phyloP scores from a whole-genome alignment of 495 filamentous ascomycete genomes.

The Penicillium longicatenatum region DNA sequence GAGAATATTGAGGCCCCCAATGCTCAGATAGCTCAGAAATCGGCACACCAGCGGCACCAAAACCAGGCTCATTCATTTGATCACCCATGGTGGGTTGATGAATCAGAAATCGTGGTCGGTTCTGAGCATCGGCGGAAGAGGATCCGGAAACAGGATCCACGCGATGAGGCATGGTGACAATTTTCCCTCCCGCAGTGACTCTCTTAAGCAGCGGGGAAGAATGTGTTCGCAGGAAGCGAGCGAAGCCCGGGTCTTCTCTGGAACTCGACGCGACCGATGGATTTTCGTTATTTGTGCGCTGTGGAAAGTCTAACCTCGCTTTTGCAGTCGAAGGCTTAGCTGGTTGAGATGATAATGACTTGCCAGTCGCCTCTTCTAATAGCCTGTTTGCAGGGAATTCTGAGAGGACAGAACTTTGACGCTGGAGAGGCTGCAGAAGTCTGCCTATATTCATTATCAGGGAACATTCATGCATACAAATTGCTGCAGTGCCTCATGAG shows the following conservation, averaged over 20 bases:
- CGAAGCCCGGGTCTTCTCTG: conserved; percentile 45
- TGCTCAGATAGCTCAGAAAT: no score
- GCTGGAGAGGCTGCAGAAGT: not conserved
- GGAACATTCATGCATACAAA: not conserved
- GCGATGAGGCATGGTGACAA: conserved; percentile 65
- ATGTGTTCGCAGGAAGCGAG: conserved; percentile 58
- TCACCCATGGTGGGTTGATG: no score
- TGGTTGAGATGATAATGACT: not conserved
- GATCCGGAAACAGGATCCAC: conserved; percentile 28
- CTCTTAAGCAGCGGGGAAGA: conserved; percentile 60
- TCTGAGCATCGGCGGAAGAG: no score
- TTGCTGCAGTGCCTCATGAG: not conserved
- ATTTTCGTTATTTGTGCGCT: conserved; percentile 24
- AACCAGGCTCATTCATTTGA: no score
- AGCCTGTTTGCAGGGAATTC: conserved; percentile 11
- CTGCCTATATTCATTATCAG: conserved; percentile 13
- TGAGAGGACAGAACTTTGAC: conserved; percentile 4
- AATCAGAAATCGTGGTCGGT: no score
- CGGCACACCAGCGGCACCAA: no score
- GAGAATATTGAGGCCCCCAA: no score
- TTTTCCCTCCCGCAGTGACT: conserved; percentile 65
- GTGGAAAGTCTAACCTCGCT: not conserved
- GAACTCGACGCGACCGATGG: conserved; percentile 22
- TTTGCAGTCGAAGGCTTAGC: conserved; percentile 4
- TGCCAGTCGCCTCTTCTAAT: not conserved